phyloP scores from a whole-genome alignment of 257 asterid genomes.

The Osmanthus fragrans region DNA sequence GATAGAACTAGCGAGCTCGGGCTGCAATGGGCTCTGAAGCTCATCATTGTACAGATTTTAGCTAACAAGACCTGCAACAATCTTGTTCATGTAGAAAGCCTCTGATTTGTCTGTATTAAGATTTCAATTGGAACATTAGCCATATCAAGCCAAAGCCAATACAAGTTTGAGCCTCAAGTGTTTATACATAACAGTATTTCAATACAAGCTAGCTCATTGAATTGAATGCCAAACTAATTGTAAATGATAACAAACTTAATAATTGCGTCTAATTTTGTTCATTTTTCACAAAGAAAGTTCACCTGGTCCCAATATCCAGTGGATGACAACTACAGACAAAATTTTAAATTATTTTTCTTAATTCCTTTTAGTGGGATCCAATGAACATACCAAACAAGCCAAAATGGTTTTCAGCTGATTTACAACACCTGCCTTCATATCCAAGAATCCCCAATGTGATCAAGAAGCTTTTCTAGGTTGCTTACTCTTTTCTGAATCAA shows the following conservation, averaged over 20 bases:
- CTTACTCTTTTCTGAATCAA: conserved; percentile 36
- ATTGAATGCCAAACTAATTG: not conserved
- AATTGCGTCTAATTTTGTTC: not conserved
- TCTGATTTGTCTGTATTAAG: not conserved
- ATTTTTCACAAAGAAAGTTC: not conserved
- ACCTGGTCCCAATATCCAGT: not conserved
- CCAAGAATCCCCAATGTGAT: not conserved
- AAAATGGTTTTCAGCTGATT: not conserved
- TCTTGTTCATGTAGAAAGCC: not conserved
- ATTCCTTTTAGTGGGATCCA: not conserved
- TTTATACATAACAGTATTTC: not conserved
- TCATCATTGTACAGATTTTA: not conserved
- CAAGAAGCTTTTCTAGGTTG: conserved; percentile 24
- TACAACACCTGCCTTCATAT: not conserved
- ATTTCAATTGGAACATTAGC: not conserved
- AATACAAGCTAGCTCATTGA: not conserved
- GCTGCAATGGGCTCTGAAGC: conserved; percentile 16
- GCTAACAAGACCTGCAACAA: conserved; percentile 10
- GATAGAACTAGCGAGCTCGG: conserved; percentile 3
- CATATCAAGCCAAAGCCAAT: too few relatives aligned
- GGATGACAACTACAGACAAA: not conserved
- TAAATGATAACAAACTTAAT: not conserved
- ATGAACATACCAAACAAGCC: not conserved
- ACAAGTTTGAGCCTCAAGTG: not conserved
- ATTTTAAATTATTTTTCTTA: not conserved